Conservation (phyloP, 768 basidiomycete genomes). For the Russula abietina region DNA sequence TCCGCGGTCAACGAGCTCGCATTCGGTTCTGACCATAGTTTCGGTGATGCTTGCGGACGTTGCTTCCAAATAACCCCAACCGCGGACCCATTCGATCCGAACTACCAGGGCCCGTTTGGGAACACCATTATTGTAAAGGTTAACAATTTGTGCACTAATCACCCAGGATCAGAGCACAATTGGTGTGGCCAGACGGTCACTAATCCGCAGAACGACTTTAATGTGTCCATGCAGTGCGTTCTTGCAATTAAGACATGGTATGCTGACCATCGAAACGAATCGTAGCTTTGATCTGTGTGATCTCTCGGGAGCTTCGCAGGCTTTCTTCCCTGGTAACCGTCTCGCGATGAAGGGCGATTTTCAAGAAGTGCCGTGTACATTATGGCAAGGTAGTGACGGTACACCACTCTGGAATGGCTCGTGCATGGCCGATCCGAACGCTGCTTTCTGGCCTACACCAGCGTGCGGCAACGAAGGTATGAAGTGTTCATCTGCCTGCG, state of each 20-base stretch:
- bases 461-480: conserved; percentile 52
- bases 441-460: conserved; percentile 45
- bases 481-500: not conserved
- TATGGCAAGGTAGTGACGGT: conserved; percentile 51
- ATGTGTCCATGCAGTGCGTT: conserved; percentile 45
- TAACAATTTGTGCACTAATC: conserved; percentile 40
- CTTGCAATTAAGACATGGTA: not conserved
- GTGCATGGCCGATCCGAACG: conserved; percentile 44
- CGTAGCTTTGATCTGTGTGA: conserved; percentile 55
- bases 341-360: conserved; percentile 51
- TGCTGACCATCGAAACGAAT: not conserved
- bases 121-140: conserved; percentile 50
- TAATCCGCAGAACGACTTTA: conserved; percentile 35
- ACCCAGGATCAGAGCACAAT: conserved; percentile 35
- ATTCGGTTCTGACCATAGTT: conserved; percentile 45
- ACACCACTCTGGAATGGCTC: conserved; percentile 41
- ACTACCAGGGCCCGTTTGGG: conserved; percentile 39
- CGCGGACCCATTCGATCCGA: too few relatives aligned
- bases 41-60: conserved; percentile 57
- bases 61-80: conserved; percentile 50
- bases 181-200: conserved; percentile 50
- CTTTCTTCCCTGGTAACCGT: conserved; percentile 52
- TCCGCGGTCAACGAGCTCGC: conserved; percentile 54
- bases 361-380: conserved; percentile 49
- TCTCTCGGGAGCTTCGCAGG: conserved; percentile 46